Percentiles rank a stretch among this genome's conserved stretches.
phyloP scores from a whole-genome alignment of 2,329 filamentous ascomycete species.

The Pezicula rhizophila region DNA sequence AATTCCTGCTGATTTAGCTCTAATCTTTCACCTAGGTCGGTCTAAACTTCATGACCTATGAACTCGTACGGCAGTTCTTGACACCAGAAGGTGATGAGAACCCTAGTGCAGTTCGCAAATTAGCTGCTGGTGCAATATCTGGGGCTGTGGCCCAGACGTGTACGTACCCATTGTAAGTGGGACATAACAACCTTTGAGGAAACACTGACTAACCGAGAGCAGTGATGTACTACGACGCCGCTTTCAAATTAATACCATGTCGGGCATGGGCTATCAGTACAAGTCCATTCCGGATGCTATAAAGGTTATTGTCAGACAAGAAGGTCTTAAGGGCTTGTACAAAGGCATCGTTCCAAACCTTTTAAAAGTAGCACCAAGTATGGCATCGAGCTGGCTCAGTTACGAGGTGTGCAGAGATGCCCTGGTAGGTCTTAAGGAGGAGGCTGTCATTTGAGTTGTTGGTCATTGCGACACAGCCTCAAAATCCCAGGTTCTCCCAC shows the following conservation, averaged over 20 bases:
- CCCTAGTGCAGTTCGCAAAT: slow-evolving; percentile 71
- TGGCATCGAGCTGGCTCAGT: slow-evolving; percentile 97
- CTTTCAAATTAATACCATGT: slow-evolving; percentile 99
- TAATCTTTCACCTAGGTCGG: slow-evolving; percentile 62
- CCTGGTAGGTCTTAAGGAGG: slow-evolving; percentile 56
- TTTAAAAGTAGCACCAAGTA: slow-evolving; percentile 94
- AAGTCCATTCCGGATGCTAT: slow-evolving; percentile 81
- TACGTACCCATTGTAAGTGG: slow-evolving; percentile 92
- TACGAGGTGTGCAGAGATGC: slow-evolving; percentile 93
- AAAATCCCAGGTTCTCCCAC: not conserved
- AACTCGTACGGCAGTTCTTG: slow-evolving; percentile 75
- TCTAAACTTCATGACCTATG: slow-evolving; percentile 98
- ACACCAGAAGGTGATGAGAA: slow-evolving; percentile 85
- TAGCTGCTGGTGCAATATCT: slow-evolving; percentile 87
- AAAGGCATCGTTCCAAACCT: slow-evolving; percentile 95
- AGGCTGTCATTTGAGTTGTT: slow-evolving; percentile 15
- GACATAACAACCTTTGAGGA: not conserved
- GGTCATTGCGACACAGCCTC: not conserved
- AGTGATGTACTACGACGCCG: slow-evolving; percentile 87
- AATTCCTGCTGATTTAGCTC: slow-evolving; percentile 3
- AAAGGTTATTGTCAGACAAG: slow-evolving; percentile 71
- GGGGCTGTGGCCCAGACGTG: slow-evolving; percentile 94
- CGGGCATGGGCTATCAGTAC: slow-evolving; percentile 95
- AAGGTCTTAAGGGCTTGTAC: slow-evolving; percentile 82
- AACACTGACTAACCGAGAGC: slow-evolving; percentile 17